Percentiles rank a stretch among this genome's conserved stretches.
These are phyloP conservation scores for Boechera retrofracta DNA, from an alignment of 345 rosid genomes.

Conservation along the genomic window DNA sequence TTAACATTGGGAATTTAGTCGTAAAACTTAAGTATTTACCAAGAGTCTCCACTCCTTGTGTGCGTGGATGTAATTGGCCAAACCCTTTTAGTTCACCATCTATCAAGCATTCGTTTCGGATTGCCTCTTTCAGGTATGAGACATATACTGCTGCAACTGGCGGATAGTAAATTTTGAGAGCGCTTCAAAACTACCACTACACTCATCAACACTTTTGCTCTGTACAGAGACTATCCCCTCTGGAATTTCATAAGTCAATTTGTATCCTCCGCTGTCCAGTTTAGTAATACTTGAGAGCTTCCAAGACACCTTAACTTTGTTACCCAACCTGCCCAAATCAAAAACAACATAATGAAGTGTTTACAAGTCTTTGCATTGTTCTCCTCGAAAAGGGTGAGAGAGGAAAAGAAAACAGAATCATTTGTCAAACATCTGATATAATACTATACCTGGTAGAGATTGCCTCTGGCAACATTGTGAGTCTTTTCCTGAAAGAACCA, in stretches of 20 bases:
- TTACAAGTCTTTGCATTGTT: not conserved
- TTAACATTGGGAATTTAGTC: no score
- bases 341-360: not conserved
- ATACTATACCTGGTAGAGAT: constrained; percentile 51
- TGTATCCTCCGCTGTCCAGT: constrained; percentile 56
- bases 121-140: no score
- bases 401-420: not conserved
- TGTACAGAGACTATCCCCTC: constrained; percentile 66
- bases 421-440: no score
- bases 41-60: no score
- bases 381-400: not conserved
- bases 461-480: constrained; percentile 74
- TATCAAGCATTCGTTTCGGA: no score
- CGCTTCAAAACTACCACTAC: no score
- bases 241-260: constrained; percentile 72
- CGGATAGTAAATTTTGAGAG: no score
- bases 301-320: constrained; percentile 76
- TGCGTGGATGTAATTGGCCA: no score
- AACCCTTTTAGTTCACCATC: no score
- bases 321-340: constrained; percentile 65
- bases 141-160: no score
- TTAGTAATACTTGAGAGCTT: constrained; percentile 67
- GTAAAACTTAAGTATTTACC: no score
- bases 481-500: constrained; percentile 81
- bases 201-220: constrained; percentile 66